These are phyloP conservation scores for Syzygium syzygioides DNA, from an alignment of 441 rosid species.

Conservation along the genomic window DNA sequence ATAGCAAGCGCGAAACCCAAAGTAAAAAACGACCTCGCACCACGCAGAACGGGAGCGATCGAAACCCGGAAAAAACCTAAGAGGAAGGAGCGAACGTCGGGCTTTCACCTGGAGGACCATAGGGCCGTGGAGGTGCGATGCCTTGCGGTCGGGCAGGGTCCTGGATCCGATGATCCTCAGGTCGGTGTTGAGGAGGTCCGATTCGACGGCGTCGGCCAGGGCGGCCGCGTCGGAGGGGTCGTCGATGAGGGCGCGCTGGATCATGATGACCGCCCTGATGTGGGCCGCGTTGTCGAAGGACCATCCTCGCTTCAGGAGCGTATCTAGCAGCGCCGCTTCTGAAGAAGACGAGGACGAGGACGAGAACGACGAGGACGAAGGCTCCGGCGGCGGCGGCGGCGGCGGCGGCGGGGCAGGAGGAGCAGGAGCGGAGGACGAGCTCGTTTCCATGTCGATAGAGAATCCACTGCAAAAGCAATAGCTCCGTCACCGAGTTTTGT, in stretches of 20 bases:
- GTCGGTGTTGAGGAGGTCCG: slow-evolving; percentile 77
- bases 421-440: background rate
- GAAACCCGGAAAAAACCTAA: too few relatives aligned
- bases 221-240: slow-evolving; percentile 23
- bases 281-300: slow-evolving; percentile 37
- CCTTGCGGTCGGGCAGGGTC: slow-evolving; percentile 62
- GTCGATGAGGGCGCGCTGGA: slow-evolving; percentile 41
- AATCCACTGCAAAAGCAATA: background rate
- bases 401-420: background rate
- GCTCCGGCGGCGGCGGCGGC: background rate
- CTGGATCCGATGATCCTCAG: slow-evolving; percentile 54
- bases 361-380: too few relatives aligned
- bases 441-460: background rate
- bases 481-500: background rate
- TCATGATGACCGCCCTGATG: slow-evolving; percentile 26
- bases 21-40: background rate
- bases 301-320: slow-evolving; percentile 73
- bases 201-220: slow-evolving; percentile 50
- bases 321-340: slow-evolving; percentile 17
- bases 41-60: background rate
- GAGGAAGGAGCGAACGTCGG: background rate
- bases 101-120: slow-evolving; percentile 65
- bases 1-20: background rate
- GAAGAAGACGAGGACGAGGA: background rate
- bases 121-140: slow-evolving; percentile 60